Base-by-base conservation (phyloP, 371 early-diverging fungal species). In the Syncephalastrum monosporum region DNA sequence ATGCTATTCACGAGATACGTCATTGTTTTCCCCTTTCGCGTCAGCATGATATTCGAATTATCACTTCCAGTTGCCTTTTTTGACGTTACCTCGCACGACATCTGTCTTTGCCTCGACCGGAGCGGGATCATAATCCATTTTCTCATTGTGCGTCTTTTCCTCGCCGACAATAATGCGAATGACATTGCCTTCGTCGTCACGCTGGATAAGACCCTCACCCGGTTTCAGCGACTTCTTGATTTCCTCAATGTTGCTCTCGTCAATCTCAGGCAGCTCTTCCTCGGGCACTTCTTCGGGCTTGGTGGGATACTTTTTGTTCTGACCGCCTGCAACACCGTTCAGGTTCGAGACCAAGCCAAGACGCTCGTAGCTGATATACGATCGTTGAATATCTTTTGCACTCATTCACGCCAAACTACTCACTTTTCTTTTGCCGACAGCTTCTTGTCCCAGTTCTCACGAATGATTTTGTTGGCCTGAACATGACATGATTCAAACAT, bases 121-220 rank as follows among this genome's bases (percentile, higher is more conserved):
- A 13, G 60, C 69, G 17, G 77, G 47, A 42, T 76, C 75, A 48
- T 74, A 68, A 63, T 85, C 82, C 66, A 86, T 65, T 42, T 83
- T 68, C 46, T 87, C 86, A 42, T 84, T 76, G 53, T 82, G 79
- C 16, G 76, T 65, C 67, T 73, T 77, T 38, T 68, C 16, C 44
- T 83, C 75, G 45, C 84, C 89, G 16, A 88, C 72, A 64, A 89
- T 83, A n/a, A 91, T 77, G 8, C 86, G 85, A 42, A 85, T 61
- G 16, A 92, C 77, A 55, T 90, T 90, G 42, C 93, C 93, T n/a
- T 84, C 82, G n/a, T 84, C 89, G 65, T 91, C 91, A 52, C 92
- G 85, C 65, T 91, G 87, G 57, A 92, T 89, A 27, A 90, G 69
- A 77, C 90, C 92, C 64, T 85, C 86, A 42, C 86, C 90, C 49